Evolutionary conservation across 1,284 basidiomycete species (phyloP).

Genomic region (Pseudozyma tsukubaensis): DNA sequence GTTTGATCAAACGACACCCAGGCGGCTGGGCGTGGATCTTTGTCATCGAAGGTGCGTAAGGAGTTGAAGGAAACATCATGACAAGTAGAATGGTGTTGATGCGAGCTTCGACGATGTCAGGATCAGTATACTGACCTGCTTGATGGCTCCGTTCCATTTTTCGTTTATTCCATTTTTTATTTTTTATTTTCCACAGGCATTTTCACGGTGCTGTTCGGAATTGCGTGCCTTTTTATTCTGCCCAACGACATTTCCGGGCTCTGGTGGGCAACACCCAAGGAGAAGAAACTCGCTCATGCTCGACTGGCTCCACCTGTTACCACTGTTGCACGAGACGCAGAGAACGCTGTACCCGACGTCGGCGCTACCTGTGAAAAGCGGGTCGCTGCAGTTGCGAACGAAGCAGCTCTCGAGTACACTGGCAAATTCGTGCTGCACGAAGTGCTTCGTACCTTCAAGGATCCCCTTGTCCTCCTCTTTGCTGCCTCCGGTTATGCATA

Average conservation of each 20-base stretch:
- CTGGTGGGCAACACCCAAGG: constrained; percentile 51
- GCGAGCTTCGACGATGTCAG: too few species aligned
- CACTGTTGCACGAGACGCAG: neutral
- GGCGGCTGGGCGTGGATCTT: constrained; percentile 63
- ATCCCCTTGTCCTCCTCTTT: constrained; percentile 48
- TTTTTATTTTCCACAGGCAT: too few species aligned
- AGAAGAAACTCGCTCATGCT: constrained; percentile 49
- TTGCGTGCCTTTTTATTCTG: constrained; percentile 49
- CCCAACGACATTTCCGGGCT: constrained; percentile 55
- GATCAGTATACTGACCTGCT: too few species aligned
- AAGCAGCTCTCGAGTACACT: constrained; percentile 26
- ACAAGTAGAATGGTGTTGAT: too few species aligned
- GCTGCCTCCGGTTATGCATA: constrained; percentile 52
- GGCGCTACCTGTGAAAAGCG: constrained; percentile 22
- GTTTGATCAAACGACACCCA: constrained; percentile 43
- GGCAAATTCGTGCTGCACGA: constrained; percentile 47
- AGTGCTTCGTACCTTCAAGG: constrained; percentile 48
- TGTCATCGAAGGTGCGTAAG: constrained; percentile 64
- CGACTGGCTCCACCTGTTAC: constrained; percentile 39
- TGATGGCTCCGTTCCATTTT: too few species aligned
- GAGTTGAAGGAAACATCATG: too few species aligned
- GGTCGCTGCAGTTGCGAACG: constrained; percentile 23
- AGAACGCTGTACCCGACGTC: constrained; percentile 12
- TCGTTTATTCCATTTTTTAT: too few species aligned
- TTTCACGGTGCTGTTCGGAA: constrained; percentile 56